Base-by-base conservation (phyloP, 345 rosid species). In the Populus ilicifolia region DNA sequence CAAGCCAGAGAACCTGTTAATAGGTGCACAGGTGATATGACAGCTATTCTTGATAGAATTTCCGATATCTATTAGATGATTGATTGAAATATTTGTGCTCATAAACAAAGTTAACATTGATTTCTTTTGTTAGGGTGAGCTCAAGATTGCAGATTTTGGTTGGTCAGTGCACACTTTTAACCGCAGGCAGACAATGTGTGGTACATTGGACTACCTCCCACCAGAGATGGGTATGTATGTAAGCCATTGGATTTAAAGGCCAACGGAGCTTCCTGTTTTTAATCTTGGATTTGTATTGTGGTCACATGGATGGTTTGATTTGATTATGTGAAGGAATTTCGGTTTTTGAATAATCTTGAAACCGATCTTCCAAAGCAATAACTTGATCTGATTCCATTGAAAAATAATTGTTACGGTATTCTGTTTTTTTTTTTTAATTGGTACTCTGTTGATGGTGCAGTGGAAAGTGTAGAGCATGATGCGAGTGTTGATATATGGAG, bases 101-200 rank as follows among this genome's bases (percentile, higher is more conserved):
- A 73, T 63, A 7, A 67, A 20, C 64, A 12, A 64, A 16, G 30
- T n/a, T 74, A 41, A 70, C 56, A 64, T 56, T 43, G n/a, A 3
- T 70, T 78, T 73, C 29, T 25, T 44, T 75, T 72, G 8, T 75
- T 86, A 94, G 99, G 99, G 99, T 70, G 99, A 96, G 82, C 97
- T 94, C 61, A 96, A 96, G 89, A 96, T 96, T 83, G 98, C 99
- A 21, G 99, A 96, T 71, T 96, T 96, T 84, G 99, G 98, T 72
- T 96, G 98, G 99, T 96, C 99, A 0, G 99, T 96, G 27, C 98
- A 96, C 84, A 96, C 98, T 36, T 94, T 96, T 83, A 94, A 92
- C 81, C 92, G 97, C n/a, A 91, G 99, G 82, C 83, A 90, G 67
- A 96, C 99, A 29, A 96, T 96, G 98, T 96, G 99, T 13, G 98